phyloP scores from a whole-genome alignment of 768 basidiomycete species.

The Boletus rex-veris region DNA sequence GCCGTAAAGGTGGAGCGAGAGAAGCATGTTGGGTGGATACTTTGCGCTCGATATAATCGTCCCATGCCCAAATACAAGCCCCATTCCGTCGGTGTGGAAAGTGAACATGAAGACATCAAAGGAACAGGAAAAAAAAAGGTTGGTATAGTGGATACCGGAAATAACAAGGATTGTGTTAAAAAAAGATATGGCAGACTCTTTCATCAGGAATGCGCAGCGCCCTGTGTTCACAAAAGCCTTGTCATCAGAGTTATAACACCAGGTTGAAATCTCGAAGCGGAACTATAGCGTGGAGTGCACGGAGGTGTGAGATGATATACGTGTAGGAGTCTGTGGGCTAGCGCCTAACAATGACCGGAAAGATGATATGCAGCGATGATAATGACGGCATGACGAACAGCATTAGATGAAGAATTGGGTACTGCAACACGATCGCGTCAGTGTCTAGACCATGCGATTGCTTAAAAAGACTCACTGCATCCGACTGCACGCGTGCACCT shows the following conservation, averaged over 20 bases:
- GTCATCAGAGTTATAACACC: conserved; percentile 24
- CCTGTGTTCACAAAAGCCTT: conserved; percentile 22
- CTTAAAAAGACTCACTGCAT: conserved; percentile 63
- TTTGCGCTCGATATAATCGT: conserved; percentile 12
- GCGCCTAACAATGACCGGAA: conserved; percentile 25
- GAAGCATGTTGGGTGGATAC: not conserved
- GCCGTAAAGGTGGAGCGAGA: too few species aligned
- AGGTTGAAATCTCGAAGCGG: conserved; percentile 16
- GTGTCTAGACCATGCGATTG: not conserved
- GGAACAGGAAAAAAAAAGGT: not conserved
- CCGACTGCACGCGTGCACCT: conserved; percentile 90
- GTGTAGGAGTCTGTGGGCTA: conserved; percentile 28
- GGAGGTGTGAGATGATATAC: conserved; percentile 18
- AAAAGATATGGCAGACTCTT: conserved; percentile 17
- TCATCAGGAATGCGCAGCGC: conserved; percentile 31
- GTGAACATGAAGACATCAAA: not conserved
- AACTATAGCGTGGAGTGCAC: conserved; percentile 21
- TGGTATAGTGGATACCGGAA: conserved; percentile 19
- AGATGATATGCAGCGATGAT: conserved; percentile 27
- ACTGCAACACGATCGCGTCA: conserved; percentile 37
- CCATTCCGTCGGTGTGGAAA: conserved; percentile 8
- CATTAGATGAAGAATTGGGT: conserved; percentile 86
- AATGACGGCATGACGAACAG: conserved; percentile 19
- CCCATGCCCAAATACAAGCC: conserved; percentile 10
- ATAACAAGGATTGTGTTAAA: not conserved